Percentiles rank a stretch among this genome's conserved stretches.
These are phyloP conservation scores for Gossypium bickii DNA, from an alignment of 345 rosid genomes.

Conservation along the genomic window DNA sequence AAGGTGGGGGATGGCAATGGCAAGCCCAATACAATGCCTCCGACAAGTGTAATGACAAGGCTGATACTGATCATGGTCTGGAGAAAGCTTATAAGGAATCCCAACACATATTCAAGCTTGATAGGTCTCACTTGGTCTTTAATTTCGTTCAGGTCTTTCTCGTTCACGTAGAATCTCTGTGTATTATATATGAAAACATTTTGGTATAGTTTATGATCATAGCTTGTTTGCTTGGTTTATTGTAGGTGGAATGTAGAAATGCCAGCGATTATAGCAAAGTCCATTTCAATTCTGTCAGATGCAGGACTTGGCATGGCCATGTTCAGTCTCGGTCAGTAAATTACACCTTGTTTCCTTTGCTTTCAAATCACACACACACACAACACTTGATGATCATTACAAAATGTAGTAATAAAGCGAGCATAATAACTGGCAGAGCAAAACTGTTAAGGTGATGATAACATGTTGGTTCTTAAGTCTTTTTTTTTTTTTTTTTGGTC, in stretches of 20 bases:
- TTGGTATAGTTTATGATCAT: too few relatives aligned
- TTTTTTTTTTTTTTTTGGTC: not conserved
- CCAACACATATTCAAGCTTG: conserved; percentile 94
- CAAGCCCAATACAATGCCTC: conserved; percentile 77
- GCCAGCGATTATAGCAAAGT: conserved; percentile 94
- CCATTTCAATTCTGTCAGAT: conserved; percentile 97
- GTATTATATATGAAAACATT: not conserved
- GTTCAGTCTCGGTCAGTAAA: conserved; percentile 98
- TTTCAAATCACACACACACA: not conserved
- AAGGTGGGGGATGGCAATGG: conserved; percentile 35
- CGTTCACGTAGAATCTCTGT: conserved; percentile 7
- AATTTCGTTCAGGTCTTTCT: conserved; percentile 68
- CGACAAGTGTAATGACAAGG: conserved; percentile 96
- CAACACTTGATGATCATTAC: conserved; percentile 30
- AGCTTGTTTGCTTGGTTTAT: too few relatives aligned
- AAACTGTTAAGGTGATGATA: not conserved
- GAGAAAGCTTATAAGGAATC: conserved; percentile 97
- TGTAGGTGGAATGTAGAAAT: conserved; percentile 86
- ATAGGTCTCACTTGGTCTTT: conserved; percentile 93
- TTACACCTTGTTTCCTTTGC: not conserved
- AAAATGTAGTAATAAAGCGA: conserved; percentile 31
- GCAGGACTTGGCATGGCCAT: conserved; percentile 99
- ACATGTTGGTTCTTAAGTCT: not conserved
- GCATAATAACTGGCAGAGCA: conserved; percentile 9
- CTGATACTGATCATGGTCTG: conserved; percentile 96